Conservation (phyloP, 495 filamentous ascomycete genomes). For the Xylaria curta region DNA sequence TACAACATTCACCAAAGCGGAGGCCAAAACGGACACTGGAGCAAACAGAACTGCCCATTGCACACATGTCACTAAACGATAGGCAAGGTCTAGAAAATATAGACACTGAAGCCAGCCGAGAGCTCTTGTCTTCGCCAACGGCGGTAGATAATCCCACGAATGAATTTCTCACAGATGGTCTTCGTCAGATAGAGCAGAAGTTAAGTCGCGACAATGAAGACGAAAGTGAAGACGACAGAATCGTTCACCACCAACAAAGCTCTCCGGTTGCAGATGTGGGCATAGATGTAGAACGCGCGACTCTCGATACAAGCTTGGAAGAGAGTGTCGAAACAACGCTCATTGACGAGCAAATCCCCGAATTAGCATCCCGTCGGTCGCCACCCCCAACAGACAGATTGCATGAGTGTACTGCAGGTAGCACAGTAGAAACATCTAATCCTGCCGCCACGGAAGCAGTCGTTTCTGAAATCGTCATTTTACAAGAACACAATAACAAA, state of each 20-base stretch:
- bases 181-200: not conserved
- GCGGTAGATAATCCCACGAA: not conserved
- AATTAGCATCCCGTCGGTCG: not conserved
- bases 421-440: not conserved
- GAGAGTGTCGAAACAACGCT: not conserved
- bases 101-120: not conserved
- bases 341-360: not conserved
- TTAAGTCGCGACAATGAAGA: not conserved
- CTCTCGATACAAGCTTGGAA: not conserved
- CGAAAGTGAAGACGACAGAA: not conserved
- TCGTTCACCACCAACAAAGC: not conserved
- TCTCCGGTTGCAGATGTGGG: not conserved
- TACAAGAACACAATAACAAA: not conserved
- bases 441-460: not conserved
- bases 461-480: not conserved
- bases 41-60: not conserved
- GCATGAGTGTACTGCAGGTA: not conserved
- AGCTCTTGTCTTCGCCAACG: not conserved
- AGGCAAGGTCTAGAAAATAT: not conserved
- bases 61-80: not conserved
- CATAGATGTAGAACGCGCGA: not conserved
- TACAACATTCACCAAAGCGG: not conserved
- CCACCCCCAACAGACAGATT: not conserved
- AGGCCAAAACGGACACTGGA: not conserved
- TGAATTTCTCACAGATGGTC: not conserved